Conservation (phyloP, 306 rosid species). For the Rosa persica region DNA sequence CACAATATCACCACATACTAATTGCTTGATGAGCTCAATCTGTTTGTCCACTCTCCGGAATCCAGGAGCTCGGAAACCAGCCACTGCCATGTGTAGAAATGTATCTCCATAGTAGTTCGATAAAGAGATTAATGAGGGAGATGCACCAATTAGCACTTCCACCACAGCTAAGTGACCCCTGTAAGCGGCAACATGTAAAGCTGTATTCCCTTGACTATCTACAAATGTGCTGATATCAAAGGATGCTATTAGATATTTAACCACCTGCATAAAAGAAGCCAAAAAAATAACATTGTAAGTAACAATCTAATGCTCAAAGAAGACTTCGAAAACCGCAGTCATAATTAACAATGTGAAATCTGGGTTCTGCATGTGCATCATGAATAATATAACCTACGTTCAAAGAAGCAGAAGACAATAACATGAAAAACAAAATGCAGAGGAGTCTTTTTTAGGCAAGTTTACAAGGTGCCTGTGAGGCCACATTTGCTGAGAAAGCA, state of each 20-base stretch:
- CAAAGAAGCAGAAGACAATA: not conserved
- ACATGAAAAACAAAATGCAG: not conserved
- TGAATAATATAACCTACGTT: not conserved
- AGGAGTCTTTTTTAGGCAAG: not conserved
- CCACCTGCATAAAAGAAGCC: slow-evolving; percentile 52
- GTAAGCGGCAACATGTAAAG: slow-evolving; percentile 76
- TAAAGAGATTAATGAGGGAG: slow-evolving; percentile 46
- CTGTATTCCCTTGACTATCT: slow-evolving; percentile 77
- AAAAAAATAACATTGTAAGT: slow-evolving; percentile 9
- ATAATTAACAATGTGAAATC: not conserved
- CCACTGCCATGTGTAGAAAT: slow-evolving; percentile 78
- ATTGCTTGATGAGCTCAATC: slow-evolving; percentile 57
- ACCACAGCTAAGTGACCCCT: slow-evolving; percentile 67
- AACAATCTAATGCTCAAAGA: not conserved
- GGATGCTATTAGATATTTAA: slow-evolving; percentile 56
- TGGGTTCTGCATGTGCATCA: slow-evolving; percentile 5
- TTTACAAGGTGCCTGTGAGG: slow-evolving; percentile 5
- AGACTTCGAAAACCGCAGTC: not conserved
- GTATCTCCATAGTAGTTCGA: slow-evolving; percentile 77
- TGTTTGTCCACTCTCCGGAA: slow-evolving; percentile 76
- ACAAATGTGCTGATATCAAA: slow-evolving; percentile 55
- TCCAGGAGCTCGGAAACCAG: slow-evolving; percentile 87
- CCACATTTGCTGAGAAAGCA: slow-evolving; percentile 10
- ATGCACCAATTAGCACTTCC: slow-evolving; percentile 49
- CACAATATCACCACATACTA: slow-evolving; percentile 42